Conservation (phyloP, 169 alveolate genomes). For the Plasmodium knowlesi region DNA sequence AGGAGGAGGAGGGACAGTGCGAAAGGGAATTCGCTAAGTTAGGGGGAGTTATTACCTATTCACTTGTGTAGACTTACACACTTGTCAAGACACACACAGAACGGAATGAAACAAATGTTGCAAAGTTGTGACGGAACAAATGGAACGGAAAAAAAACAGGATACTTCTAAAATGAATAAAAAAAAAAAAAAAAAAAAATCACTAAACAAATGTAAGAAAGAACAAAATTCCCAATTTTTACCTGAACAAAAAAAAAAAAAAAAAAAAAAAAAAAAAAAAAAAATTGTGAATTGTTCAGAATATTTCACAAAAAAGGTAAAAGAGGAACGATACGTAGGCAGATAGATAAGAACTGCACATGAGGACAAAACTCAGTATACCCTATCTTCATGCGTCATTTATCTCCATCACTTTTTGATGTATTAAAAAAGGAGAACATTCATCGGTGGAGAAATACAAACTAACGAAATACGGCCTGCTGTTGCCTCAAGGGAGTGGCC, state of each 20-base stretch:
- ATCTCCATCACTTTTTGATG: background rate
- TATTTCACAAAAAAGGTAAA: background rate
- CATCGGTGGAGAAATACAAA: background rate
- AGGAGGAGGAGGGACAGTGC: background rate
- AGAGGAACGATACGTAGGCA: background rate
- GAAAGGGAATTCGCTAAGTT: too few species aligned
- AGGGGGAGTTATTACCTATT: background rate
- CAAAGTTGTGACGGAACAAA: background rate
- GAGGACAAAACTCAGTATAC: background rate
- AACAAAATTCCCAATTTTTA: background rate
- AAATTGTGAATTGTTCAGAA: slow-evolving; percentile 3
- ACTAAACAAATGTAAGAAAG: background rate
- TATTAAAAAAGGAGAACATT: background rate
- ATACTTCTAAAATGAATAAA: too few species aligned
- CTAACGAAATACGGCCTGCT: background rate
- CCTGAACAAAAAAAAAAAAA: background rate
- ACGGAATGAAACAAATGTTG: background rate
- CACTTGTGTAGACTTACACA: background rate
- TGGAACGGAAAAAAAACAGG: background rate
- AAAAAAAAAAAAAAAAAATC: background rate
- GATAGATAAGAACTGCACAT: background rate
- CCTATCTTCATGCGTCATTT: background rate
- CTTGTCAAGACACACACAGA: background rate
- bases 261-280: slow-evolving; percentile 45
- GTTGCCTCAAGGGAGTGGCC: background rate